phyloP scores from a whole-genome alignment of 805 yeast genomes.

The Groenewaldozyma salmanticensis region DNA sequence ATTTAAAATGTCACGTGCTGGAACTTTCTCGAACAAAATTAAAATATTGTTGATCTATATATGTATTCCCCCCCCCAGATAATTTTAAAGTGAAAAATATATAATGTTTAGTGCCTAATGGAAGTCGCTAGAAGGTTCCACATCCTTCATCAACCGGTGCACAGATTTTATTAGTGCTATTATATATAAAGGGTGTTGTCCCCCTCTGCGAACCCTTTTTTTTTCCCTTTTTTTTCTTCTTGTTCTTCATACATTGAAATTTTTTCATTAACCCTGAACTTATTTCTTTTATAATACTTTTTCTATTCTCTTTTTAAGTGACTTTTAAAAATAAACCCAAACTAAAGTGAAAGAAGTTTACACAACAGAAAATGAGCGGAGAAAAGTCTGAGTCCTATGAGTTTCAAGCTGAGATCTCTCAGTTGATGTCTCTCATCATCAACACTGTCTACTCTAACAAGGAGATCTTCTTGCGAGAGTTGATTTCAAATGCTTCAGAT shows the following conservation, averaged over 20 bases:
- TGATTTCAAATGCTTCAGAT: slow-evolving; percentile 98
- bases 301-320: not conserved
- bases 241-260: not conserved
- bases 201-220: slow-evolving; percentile 3
- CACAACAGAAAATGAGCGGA: slow-evolving; percentile 17
- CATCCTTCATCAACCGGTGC: not conserved
- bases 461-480: slow-evolving; percentile 98
- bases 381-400: slow-evolving; percentile 42
- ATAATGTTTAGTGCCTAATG: no score
- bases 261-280: no score
- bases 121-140: slow-evolving; percentile 6
- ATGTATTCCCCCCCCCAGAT: no score
- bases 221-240: slow-evolving; percentile 4
- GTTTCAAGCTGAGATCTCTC: slow-evolving; percentile 99
- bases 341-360: not conserved
- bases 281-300: slow-evolving; percentile 1
- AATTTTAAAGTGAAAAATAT: no score
- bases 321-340: slow-evolving; percentile 1
- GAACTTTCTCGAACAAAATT: no score
- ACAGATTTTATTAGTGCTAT: no score
- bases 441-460: slow-evolving; percentile 99
- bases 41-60: no score
- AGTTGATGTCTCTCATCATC: slow-evolving; percentile 99
- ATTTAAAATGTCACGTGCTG: no score
- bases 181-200: no score